Conservation (phyloP, 2,329 filamentous ascomycete genomes). For the Verticillium tricorpus region DNA sequence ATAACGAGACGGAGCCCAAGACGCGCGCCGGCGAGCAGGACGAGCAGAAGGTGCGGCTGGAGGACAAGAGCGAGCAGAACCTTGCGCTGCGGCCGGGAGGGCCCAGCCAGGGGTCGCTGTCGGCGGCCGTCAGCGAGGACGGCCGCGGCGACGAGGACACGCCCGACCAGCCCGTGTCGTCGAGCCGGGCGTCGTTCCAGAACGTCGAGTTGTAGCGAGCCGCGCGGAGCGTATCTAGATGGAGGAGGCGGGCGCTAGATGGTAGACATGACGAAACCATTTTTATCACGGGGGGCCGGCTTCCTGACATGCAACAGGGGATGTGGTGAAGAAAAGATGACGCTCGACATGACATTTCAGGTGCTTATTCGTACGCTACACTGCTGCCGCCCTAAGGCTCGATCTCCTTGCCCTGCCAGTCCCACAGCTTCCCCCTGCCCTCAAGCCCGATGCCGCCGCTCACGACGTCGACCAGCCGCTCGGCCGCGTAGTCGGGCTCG, state of each 20-base stretch:
- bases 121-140: constrained; percentile 20
- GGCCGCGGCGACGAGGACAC: constrained; percentile 26
- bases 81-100: constrained; percentile 41
- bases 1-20: constrained; percentile 33
- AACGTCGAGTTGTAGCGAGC: constrained; percentile 51
- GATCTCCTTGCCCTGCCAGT: constrained; percentile 64
- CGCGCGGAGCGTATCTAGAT: neutral
- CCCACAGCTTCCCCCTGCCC: constrained; percentile 61
- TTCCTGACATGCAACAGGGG: too few species aligned
- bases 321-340: too few species aligned
- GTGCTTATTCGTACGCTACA: too few species aligned
- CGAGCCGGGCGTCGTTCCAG: constrained; percentile 54
- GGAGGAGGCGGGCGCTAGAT: too few species aligned
- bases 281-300: too few species aligned
- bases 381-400: constrained; percentile 35
- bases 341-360: too few species aligned
- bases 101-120: constrained; percentile 15
- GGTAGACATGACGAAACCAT: too few species aligned
- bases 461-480: constrained; percentile 58
- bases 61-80: constrained; percentile 52
- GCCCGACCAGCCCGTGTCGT: constrained; percentile 31
- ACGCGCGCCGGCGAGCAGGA: constrained; percentile 28
- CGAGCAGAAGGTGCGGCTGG: constrained; percentile 53
- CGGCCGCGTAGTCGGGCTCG: constrained; percentile 60
- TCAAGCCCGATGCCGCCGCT: constrained; percentile 35